Evolutionary conservation across 495 filamentous ascomycete species (phyloP).

Genomic region (Pseudotulostoma volvatum): DNA sequence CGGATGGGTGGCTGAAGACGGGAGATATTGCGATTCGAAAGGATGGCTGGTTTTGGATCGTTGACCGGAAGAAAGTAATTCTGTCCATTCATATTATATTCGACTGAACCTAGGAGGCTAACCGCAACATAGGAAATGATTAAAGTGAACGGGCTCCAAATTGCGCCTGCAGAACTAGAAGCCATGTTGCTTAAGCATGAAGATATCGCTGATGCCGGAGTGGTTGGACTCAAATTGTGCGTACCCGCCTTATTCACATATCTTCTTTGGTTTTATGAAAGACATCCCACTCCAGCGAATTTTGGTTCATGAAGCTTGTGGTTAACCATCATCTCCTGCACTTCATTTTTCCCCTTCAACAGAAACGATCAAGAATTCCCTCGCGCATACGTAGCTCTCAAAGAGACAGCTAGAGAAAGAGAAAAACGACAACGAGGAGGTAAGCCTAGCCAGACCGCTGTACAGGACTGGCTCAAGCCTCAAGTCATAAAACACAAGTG

Average conservation of each 20-base stretch:
- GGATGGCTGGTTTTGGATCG: slow-evolving; percentile 24
- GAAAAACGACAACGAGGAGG: slow-evolving; percentile 4
- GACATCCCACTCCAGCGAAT: no score
- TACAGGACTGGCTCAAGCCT: slow-evolving; percentile 17
- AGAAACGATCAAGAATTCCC: slow-evolving; percentile 36
- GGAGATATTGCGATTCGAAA: slow-evolving; percentile 23
- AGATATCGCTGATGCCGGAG: slow-evolving; percentile 27
- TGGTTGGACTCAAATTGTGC: slow-evolving; percentile 10
- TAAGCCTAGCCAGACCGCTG: background rate
- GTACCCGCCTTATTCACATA: no score
- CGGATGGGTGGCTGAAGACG: slow-evolving; percentile 27
- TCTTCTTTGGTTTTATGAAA: no score
- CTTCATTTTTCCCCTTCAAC: background rate
- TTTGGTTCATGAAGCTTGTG: no score
- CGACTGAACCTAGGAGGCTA: no score
- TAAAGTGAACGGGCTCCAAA: slow-evolving; percentile 29
- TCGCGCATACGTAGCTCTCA: slow-evolving; percentile 26
- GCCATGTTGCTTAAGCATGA: slow-evolving; percentile 24
- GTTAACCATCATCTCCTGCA: no score
- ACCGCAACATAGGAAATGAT: slow-evolving; percentile 11
- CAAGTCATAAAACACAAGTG: slow-evolving; percentile 38
- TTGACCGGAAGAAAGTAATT: slow-evolving; percentile 28
- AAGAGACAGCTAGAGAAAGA: slow-evolving; percentile 5
- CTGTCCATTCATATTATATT: no score
- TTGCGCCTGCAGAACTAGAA: slow-evolving; percentile 33